Conservation (phyloP, 139 green algal species). For the Astrephomene gubernaculifera region DNA sequence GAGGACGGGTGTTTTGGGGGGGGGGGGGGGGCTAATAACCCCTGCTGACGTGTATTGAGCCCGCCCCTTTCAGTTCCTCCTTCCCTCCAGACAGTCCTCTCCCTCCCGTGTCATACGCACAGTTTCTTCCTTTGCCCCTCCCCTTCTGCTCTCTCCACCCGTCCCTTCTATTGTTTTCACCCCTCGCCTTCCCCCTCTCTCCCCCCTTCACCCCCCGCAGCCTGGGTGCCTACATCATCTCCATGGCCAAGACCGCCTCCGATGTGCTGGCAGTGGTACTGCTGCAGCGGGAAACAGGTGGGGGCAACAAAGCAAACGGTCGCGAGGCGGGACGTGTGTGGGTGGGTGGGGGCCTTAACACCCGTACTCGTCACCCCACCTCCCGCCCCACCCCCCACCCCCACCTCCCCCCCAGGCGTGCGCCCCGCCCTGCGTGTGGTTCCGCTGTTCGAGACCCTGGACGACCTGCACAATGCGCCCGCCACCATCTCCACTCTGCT, state of each 20-base stretch:
- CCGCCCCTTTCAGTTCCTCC: no score
- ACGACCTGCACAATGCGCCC: constrained; percentile 88
- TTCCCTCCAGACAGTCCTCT: no score
- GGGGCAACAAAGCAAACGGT: neutral
- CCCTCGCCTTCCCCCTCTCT: neutral
- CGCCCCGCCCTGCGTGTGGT: constrained; percentile 78
- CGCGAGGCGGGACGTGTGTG: no score
- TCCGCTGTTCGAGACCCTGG: constrained; percentile 96
- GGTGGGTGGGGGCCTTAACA: no score
- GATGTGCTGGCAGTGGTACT: constrained; percentile 96
- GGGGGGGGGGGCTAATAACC: no score
- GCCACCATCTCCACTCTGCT: constrained; percentile 67
- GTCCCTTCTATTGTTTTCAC: no score
- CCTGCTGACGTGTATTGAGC: no score
- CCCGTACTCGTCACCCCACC: no score
- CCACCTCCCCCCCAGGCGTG: constrained; percentile 37
- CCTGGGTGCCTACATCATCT: constrained; percentile 96
- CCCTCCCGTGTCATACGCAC: no score
- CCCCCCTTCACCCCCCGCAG: neutral
- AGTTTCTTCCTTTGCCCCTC: neutral
- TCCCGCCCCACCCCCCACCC: neutral
- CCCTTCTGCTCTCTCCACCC: neutral
- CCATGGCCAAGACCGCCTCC: constrained; percentile 87
- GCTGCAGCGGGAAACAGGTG: constrained; percentile 84
- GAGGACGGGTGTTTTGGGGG: no score